Percentiles rank a stretch among this genome's conserved stretches.
phyloP scores from a whole-genome alignment of 345 rosid species.

The Gossypium ekmanianum region DNA sequence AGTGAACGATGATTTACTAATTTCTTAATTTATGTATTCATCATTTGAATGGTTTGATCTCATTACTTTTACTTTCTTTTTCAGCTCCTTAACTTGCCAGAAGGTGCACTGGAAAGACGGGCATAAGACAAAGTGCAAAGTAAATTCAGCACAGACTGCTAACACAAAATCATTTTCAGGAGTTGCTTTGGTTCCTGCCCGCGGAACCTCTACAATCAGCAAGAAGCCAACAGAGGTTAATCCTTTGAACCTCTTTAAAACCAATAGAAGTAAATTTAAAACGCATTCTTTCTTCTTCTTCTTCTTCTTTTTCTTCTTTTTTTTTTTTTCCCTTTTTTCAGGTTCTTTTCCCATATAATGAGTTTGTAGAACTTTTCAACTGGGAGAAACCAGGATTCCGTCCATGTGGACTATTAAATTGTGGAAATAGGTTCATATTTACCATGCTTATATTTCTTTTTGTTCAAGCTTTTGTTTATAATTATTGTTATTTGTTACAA shows the following conservation, averaged over 20 bases:
- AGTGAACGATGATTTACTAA: background rate
- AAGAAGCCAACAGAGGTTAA: slow-evolving; percentile 61
- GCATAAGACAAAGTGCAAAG: slow-evolving; percentile 61
- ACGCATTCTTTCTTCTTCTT: background rate
- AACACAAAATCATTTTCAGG: slow-evolving; percentile 35
- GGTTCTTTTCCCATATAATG: slow-evolving; percentile 89
- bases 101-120: slow-evolving; percentile 57
- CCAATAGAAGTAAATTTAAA: slow-evolving; percentile 3
- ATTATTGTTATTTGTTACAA: background rate
- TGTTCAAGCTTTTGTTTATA: background rate
- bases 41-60: background rate
- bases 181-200: slow-evolving; percentile 43
- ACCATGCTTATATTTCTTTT: background rate
- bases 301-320: background rate
- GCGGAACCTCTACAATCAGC: slow-evolving; percentile 32
- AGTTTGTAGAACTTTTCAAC: slow-evolving; percentile 67
- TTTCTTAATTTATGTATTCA: background rate
- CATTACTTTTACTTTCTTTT: slow-evolving; percentile 11
- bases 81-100: slow-evolving; percentile 76
- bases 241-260: background rate
- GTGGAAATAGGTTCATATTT: slow-evolving; percentile 84
- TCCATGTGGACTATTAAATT: slow-evolving; percentile 92
- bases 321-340: slow-evolving; percentile 19
- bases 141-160: slow-evolving; percentile 18
- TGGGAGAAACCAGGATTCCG: slow-evolving; percentile 54